Percentiles rank a stretch among this genome's conserved stretches.
Conservation (phyloP, 495 filamentous ascomycete genomes). For the Coniosporium apollinis region DNA sequence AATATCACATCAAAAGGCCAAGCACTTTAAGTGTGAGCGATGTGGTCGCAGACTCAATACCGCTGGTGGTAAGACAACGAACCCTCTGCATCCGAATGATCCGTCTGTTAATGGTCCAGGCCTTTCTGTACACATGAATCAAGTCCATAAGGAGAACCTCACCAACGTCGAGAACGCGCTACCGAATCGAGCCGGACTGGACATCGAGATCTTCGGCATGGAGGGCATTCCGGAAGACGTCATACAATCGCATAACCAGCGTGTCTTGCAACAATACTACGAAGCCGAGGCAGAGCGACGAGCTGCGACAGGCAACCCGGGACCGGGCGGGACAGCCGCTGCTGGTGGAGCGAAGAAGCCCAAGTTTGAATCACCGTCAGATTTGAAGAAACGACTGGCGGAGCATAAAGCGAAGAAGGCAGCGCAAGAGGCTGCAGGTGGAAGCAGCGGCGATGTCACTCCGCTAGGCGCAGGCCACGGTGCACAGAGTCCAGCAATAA, state of each 20-base stretch:
- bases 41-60: constrained; percentile 82
- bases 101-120: constrained; percentile 32
- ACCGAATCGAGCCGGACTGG: constrained; percentile 60
- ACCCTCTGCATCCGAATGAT: not conserved
- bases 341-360: constrained; percentile 8
- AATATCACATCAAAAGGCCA: constrained; percentile 92
- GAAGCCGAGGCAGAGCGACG: constrained; percentile 70
- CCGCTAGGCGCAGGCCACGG: constrained; percentile 33
- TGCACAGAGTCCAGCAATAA: constrained; percentile 1
- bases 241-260: constrained; percentile 62
- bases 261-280: constrained; percentile 67
- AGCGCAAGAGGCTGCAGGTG: constrained; percentile 9
- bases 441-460: constrained; percentile 44
- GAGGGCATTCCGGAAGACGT: constrained; percentile 88
- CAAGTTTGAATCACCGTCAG: constrained; percentile 12
- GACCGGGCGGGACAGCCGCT: constrained; percentile 27
- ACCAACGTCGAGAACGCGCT: constrained; percentile 80
- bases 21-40: constrained; percentile 93
- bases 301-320: constrained; percentile 67
- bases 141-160: constrained; percentile 90
- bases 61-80: constrained; percentile 77
- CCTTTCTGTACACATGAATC: constrained; percentile 89
- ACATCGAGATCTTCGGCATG: constrained; percentile 96
- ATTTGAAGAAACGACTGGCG: constrained; percentile 14
- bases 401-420: constrained; percentile 11